Conservation (phyloP, 2,329 filamentous ascomycete genomes). For the Monosporascus sp. region DNA sequence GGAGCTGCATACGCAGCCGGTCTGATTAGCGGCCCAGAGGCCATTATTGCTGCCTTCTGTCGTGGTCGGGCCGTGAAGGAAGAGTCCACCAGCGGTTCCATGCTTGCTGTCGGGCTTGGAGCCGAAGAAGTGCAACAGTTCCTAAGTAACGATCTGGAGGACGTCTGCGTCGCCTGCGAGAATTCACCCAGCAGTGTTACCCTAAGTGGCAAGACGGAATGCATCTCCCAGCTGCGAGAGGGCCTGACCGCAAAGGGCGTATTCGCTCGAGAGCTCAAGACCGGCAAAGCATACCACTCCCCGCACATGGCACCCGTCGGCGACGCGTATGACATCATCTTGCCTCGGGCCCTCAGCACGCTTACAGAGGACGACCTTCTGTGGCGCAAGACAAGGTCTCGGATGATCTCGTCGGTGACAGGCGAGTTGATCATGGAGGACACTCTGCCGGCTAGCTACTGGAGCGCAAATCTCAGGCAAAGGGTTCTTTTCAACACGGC, state of each 20-base stretch:
- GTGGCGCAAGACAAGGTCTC: constrained; percentile 7
- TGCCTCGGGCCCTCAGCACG: constrained; percentile 2
- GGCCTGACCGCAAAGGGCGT: constrained; percentile 36
- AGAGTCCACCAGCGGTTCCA: constrained; percentile 15
- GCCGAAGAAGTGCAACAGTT: constrained; percentile 14
- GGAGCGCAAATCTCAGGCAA: constrained; percentile 18
- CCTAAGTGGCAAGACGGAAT: constrained; percentile 41
- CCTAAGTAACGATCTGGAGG: constrained; percentile 30
- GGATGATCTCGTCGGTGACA: constrained; percentile 20
- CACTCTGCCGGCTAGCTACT: constrained; percentile 14
- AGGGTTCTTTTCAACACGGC: constrained; percentile 3
- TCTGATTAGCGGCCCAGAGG: constrained; percentile 17
- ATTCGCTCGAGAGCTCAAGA: constrained; percentile 40
- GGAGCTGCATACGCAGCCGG: constrained; percentile 36
- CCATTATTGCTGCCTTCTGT: constrained; percentile 20
- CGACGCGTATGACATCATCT: constrained; percentile 14
- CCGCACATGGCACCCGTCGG: constrained; percentile 39
- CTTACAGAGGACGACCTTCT: constrained; percentile 9
- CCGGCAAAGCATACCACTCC: constrained; percentile 33
- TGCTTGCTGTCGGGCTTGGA: constrained; percentile 27
- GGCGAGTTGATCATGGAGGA: constrained; percentile 5
- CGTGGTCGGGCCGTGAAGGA: constrained; percentile 15
- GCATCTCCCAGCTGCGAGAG: constrained; percentile 32
- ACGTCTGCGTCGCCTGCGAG: constrained; percentile 31
- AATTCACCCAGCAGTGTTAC: constrained; percentile 40